A percentile compares a stretch with the other conserved stretches of the same genome.
These are phyloP conservation scores for Escallonia herrerae DNA, from an alignment of 129 eudicot genomes.

Conservation along the genomic window DNA sequence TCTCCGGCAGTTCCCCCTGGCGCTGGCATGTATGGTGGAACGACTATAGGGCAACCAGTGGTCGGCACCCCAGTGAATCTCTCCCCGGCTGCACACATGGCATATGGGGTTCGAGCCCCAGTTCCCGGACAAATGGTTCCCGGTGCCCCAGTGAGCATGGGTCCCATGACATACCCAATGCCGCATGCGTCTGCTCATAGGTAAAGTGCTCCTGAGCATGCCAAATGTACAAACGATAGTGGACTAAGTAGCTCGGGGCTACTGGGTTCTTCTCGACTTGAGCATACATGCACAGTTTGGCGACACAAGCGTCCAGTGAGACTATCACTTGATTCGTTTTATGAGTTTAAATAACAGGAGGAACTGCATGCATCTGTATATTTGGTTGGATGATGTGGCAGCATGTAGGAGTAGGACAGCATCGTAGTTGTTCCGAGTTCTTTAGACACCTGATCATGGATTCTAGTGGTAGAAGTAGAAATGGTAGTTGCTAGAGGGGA, in stretches of 20 bases:
- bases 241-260: constrained; percentile 9
- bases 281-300: not conserved
- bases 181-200: constrained; percentile 47
- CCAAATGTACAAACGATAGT: constrained; percentile 24
- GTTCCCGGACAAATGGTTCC: constrained; percentile 49
- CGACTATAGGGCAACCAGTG: constrained; percentile 77
- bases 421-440: not conserved
- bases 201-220: constrained; percentile 26
- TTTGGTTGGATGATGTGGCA: not conserved
- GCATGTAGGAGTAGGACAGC: constrained; percentile 1
- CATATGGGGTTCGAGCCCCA: constrained; percentile 49
- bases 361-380: not conserved
- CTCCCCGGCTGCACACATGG: constrained; percentile 43
- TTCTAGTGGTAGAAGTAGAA: not conserved
- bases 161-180: constrained; percentile 42
- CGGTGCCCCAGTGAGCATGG: constrained; percentile 47
- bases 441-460: not conserved
- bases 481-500: too few relatives aligned
- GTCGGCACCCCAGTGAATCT: constrained; percentile 76
- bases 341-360: not conserved
- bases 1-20: constrained; percentile 15
- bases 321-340: constrained; percentile 4
- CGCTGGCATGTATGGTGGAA: constrained; percentile 46
- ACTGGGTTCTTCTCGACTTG: constrained; percentile 8
- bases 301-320: not conserved